Base-by-base conservation (phyloP, 177 flowering plant genomes). In the Telopea speciosissima region DNA sequence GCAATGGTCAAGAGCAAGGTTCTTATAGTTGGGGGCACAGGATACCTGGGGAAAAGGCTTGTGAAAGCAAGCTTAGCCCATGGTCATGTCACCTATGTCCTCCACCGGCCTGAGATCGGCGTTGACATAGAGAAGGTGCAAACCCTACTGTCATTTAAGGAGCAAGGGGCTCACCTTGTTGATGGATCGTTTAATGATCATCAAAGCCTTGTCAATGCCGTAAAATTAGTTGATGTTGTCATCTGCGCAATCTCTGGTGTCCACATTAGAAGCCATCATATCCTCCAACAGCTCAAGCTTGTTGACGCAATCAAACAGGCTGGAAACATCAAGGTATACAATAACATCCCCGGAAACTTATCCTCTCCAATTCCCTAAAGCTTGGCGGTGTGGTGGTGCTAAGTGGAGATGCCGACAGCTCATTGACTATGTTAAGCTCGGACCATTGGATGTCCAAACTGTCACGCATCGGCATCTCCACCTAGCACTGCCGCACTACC, bases 51-150 rank as follows among this genome's bases (percentile, higher is more conserved):
- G 14, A 72, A 58, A 73, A 73, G 76, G 63, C 44, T 77, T 24
- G 76, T 77, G 5, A 73, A 73, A 56, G 79, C 73, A 11, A 77
- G 79, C 63, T 65, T 77, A 42, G 67, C 63, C 8, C 70, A 60
- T 14, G 79, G 76, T 21, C 76, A 77, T 33, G 58, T 60, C 22
- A 77, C 79, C 14, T 73, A 73, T 33, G 62, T 77, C 22, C 79
- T 77, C 24, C 68, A 73, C 17, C 63, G 79, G 67, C 79, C 73
- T n/a, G 79, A 77, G 70, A 69, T 77, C 0, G 68, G 76, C 5
- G 70, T 66, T 9, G 79, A 77, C 66, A 77, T 77, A 8, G 79
- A 77, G 25, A 77, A 77, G 70, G 49, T 77, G 11, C 79, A 77
- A 23, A 77, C 73, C 33, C 76, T 73, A 9, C 21, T 77, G 76